A percentile compares a stretch with the other conserved stretches of the same genome.
Conservation (phyloP, 2,329 filamentous ascomycete species). For the Lasiodiplodia theobromae region DNA sequence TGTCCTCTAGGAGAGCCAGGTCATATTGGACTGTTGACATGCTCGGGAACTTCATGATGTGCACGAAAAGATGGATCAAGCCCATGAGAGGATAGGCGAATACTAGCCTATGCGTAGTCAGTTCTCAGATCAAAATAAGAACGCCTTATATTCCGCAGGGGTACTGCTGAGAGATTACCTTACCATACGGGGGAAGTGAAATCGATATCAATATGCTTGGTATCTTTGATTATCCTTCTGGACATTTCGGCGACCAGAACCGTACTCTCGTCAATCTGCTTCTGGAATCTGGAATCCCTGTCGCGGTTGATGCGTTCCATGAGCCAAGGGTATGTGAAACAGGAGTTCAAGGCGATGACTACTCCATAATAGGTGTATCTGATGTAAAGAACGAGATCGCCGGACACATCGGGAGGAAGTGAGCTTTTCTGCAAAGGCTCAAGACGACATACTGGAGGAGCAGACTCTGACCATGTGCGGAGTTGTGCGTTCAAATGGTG, state of each 20-base stretch:
- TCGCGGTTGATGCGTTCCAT: neutral
- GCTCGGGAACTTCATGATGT: constrained; percentile 31
- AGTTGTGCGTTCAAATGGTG: neutral
- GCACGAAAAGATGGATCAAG: constrained; percentile 33
- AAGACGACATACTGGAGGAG: constrained; percentile 1
- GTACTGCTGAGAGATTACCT: constrained; percentile 21
- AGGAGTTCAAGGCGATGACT: neutral
- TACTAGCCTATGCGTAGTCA: constrained; percentile 22
- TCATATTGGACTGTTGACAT: constrained; percentile 26
- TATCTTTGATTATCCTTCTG: constrained; percentile 33
- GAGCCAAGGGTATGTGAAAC: neutral
- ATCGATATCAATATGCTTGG: constrained; percentile 29
- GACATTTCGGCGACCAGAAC: constrained; percentile 24
- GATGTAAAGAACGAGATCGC: neutral
- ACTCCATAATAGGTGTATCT: neutral
- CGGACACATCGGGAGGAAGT: neutral
- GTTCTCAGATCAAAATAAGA: neutral
- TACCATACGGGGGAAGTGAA: constrained; percentile 30
- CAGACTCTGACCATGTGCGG: neutral
- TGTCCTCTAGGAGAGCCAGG: constrained; percentile 45
- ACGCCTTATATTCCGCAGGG: neutral
- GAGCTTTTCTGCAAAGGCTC: neutral
- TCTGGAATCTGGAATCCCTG: constrained; percentile 1
- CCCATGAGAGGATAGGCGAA: constrained; percentile 33
- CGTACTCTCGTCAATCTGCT: constrained; percentile 6